Evolutionary conservation across 306 rosid species (phyloP).

Genomic region (Cyamopsis tetragonoloba): DNA sequence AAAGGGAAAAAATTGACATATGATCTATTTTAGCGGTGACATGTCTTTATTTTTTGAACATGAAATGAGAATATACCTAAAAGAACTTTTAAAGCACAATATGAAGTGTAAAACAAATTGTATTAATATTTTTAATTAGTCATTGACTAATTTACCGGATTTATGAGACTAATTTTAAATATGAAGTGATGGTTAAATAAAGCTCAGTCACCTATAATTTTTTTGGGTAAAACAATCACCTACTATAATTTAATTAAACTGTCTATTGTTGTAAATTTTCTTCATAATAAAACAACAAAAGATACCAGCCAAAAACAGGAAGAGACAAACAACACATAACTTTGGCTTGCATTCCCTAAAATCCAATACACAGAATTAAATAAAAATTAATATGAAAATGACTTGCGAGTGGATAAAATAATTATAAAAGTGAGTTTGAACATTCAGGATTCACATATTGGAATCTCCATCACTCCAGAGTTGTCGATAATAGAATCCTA

Average conservation of each 20-base stretch:
- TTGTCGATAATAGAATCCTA: constrained; percentile 22
- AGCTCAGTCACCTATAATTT: too few relatives aligned
- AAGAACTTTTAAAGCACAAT: neutral
- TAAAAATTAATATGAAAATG: neutral
- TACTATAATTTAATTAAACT: too few relatives aligned
- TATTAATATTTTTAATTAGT: neutral
- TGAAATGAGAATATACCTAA: neutral
- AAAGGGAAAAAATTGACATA: too few relatives aligned
- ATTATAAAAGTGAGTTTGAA: neutral
- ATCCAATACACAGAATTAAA: neutral
- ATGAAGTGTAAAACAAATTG: neutral
- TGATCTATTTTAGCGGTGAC: too few relatives aligned
- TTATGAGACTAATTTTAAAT: too few relatives aligned
- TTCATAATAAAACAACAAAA: neutral
- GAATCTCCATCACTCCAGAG: constrained; percentile 14
- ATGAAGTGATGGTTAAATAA: too few relatives aligned
- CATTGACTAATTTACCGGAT: too few relatives aligned
- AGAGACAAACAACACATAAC: too few relatives aligned
- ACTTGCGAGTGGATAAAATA: neutral
- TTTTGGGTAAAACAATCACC: too few relatives aligned
- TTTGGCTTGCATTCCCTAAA: neutral
- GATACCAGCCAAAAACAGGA: neutral
- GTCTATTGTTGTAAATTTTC: too few relatives aligned
- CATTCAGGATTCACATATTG: neutral
- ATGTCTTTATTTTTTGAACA: too few relatives aligned